phyloP scores from a whole-genome alignment of 805 yeast species.

The Priceomyces fermenticarens region DNA sequence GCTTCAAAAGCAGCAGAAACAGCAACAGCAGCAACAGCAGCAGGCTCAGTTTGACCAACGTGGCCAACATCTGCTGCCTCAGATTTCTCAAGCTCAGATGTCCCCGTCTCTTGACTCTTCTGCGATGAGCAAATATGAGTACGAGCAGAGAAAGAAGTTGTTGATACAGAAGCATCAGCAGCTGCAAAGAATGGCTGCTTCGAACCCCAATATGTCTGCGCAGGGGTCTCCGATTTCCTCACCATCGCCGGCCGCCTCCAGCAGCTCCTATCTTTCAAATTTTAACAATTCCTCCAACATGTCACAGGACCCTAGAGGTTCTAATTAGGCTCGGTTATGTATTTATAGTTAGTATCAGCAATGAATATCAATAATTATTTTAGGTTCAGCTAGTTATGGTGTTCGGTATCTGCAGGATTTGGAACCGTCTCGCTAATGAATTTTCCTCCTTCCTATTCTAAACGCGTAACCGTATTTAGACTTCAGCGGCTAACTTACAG shows the following conservation, averaged over 20 bases:
- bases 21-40: constrained; percentile 12
- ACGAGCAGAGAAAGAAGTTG: constrained; percentile 35
- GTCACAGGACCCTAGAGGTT: neutral
- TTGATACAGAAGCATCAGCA: constrained; percentile 32
- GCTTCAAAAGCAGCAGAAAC: constrained; percentile 20
- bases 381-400: no score
- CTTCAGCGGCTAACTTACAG: no score
- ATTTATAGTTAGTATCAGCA: neutral
- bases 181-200: constrained; percentile 11
- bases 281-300: neutral
- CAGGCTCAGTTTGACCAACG: constrained; percentile 3
- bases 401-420: no score
- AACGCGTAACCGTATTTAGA: no score
- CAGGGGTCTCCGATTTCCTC: constrained; percentile 4
- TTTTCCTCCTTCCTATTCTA: no score
- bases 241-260: constrained; percentile 1
- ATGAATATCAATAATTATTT: no score
- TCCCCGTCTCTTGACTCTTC: constrained; percentile 17
- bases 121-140: constrained; percentile 27
- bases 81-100: neutral
- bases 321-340: neutral
- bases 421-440: no score
- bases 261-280: constrained; percentile 1
- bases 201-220: constrained; percentile 1
- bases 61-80: constrained; percentile 8